Evolutionary conservation across 805 yeast species (phyloP).

Genomic region (Cyberlindnera amylophila): DNA sequence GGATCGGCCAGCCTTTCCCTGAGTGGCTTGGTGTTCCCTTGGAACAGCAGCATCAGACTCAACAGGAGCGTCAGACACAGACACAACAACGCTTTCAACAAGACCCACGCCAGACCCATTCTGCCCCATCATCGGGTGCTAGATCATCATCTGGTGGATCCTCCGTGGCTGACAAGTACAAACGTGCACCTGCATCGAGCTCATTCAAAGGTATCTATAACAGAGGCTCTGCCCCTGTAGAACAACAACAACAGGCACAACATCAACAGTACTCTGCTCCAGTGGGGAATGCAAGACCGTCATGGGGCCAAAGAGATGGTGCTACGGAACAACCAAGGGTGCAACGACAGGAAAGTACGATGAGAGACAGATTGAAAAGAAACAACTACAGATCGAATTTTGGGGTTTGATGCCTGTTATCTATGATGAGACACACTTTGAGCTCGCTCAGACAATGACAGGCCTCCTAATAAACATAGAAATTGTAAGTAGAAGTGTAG

Average conservation of each 20-base stretch:
- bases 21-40: constrained; percentile 26
- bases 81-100: constrained; percentile 3
- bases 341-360: constrained; percentile 3
- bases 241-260: constrained; percentile 4
- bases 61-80: constrained; percentile 6
- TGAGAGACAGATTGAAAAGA: constrained; percentile 26
- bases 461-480: too few relatives aligned
- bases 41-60: constrained; percentile 13
- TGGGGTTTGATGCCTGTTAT: constrained; percentile 13
- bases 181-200: constrained; percentile 15
- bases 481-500: too few relatives aligned
- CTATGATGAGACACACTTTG: too few relatives aligned
- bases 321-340: neutral
- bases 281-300: constrained; percentile 2
- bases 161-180: constrained; percentile 7
- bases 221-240: constrained; percentile 2
- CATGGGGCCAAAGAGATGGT: constrained; percentile 9
- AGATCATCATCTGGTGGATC: constrained; percentile 2
- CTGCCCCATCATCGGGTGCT: constrained; percentile 6
- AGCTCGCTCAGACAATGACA: too few relatives aligned
- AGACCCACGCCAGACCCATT: constrained; percentile 4
- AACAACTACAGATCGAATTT: constrained; percentile 25
- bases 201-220: constrained; percentile 21
- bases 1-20: constrained; percentile 18
- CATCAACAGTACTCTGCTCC: constrained; percentile 8